phyloP scores from a whole-genome alignment of 169 alveolate genomes.

The Cryptosporidium xiaoi region DNA sequence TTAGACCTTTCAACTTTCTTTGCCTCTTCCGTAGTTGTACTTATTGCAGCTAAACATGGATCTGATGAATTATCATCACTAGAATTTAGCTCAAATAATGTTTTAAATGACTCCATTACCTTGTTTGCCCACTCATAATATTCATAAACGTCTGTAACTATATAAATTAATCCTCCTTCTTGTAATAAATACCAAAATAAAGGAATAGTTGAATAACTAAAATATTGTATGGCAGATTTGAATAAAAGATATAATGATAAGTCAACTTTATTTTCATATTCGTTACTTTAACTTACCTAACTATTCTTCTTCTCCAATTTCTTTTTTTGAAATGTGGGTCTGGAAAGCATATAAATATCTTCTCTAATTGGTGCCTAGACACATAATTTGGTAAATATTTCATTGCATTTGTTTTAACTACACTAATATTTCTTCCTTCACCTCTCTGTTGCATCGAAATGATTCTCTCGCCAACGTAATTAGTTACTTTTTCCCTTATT shows the following conservation, averaged over 20 bases:
- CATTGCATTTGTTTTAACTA: slow-evolving; percentile 88
- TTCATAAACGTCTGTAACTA: slow-evolving; percentile 88
- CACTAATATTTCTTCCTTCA: slow-evolving; percentile 80
- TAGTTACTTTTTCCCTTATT: slow-evolving; percentile 89
- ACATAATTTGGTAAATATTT: slow-evolving; percentile 88
- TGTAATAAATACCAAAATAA: slow-evolving; percentile 77
- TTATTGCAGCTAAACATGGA: slow-evolving; percentile 76
- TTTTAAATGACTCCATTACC: slow-evolving; percentile 77
- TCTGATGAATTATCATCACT: slow-evolving; percentile 70
- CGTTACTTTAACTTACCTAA: slow-evolving; percentile 76
- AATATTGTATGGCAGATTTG: not conserved
- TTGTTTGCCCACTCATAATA: slow-evolving; percentile 82
- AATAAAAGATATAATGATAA: not conserved
- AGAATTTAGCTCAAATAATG: slow-evolving; percentile 76
- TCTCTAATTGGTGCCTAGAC: slow-evolving; percentile 83
- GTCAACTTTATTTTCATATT: not conserved
- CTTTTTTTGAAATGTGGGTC: slow-evolving; percentile 91
- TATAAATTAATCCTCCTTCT: slow-evolving; percentile 65
- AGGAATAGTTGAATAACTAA: slow-evolving; percentile 70
- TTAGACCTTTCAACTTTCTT: slow-evolving; percentile 77
- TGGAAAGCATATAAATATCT: slow-evolving; percentile 90
- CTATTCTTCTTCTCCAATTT: slow-evolving; percentile 88
- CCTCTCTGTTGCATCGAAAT: slow-evolving; percentile 79
- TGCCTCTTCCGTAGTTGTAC: slow-evolving; percentile 78
- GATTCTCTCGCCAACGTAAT: slow-evolving; percentile 88